These are phyloP conservation scores for Bonnemaisonia californica DNA, from an alignment of 31 red algal species.

Conservation along the genomic window DNA sequence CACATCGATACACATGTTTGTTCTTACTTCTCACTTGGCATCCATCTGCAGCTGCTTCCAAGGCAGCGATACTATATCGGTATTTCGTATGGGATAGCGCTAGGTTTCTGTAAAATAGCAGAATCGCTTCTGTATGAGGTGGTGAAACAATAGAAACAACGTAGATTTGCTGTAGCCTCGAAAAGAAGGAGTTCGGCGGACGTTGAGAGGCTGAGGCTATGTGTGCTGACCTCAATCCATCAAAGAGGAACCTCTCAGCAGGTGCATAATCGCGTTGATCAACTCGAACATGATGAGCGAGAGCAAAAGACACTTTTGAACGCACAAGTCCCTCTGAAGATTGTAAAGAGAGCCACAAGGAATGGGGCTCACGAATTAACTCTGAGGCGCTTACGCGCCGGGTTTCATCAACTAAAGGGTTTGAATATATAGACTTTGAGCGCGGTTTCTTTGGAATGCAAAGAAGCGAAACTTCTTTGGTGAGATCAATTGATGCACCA, in stretches of 20 bases:
- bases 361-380: constrained; percentile 53
- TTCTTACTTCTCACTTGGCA: constrained; percentile 48
- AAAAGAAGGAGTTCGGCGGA: constrained; percentile 60
- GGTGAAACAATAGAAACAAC: constrained; percentile 61
- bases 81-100: constrained; percentile 65
- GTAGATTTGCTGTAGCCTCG: constrained; percentile 30
- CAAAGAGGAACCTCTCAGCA: constrained; percentile 73
- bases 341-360: constrained; percentile 60
- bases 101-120: constrained; percentile 43
- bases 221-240: constrained; percentile 57
- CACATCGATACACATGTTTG: constrained; percentile 45
- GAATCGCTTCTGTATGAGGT: constrained; percentile 48
- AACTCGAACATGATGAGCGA: constrained; percentile 57
- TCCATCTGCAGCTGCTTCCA: constrained; percentile 58
- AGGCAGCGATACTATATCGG: constrained; percentile 61
- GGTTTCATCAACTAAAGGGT: constrained; percentile 68
- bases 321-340: constrained; percentile 47
- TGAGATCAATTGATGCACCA: constrained; percentile 65
- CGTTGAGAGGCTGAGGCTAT: constrained; percentile 21
- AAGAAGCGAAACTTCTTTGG: constrained; percentile 49
- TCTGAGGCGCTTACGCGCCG: constrained; percentile 67
- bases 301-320: constrained; percentile 60
- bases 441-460: constrained; percentile 40
- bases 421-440: constrained; percentile 34
- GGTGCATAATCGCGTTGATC: constrained; percentile 49